phyloP scores from a whole-genome alignment of 352 stramenopile genomes.

The Phytopythium montanum region DNA sequence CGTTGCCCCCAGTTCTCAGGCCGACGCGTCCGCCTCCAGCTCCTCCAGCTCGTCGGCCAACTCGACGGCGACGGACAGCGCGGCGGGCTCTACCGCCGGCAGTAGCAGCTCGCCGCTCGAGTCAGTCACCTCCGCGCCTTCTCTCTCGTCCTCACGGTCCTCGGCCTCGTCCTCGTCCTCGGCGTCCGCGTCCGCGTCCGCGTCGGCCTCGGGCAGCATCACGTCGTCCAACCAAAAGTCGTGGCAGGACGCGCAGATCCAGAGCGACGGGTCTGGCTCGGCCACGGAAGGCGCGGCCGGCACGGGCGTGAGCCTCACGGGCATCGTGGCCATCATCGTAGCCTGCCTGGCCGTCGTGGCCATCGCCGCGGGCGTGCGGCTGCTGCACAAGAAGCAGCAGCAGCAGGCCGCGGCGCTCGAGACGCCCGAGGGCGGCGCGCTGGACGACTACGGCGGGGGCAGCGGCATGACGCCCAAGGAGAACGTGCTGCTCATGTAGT shows the following conservation, averaged over 20 bases:
- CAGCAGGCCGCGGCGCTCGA: conserved; percentile 48
- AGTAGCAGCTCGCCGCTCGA: not conserved
- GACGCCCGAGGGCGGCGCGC: conserved; percentile 30
- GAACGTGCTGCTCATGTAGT: conserved; percentile 78
- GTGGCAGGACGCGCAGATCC: conserved; percentile 28
- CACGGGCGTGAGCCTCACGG: conserved; percentile 23
- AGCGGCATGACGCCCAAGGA: conserved; percentile 79
- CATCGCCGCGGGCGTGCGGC: conserved; percentile 55
- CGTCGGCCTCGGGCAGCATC: not conserved
- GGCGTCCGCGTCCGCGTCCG: not conserved
- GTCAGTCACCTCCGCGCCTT: conserved; percentile 9
- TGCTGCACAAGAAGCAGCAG: conserved; percentile 50
- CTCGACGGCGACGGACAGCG: conserved; percentile 10
- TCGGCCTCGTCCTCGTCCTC: not conserved
- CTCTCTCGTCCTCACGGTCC: no score
- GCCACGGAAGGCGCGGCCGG: not conserved
- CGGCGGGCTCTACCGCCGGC: conserved; percentile 5
- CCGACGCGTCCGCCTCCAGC: conserved; percentile 8
- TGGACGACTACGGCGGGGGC: conserved; percentile 57
- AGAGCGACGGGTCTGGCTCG: conserved; percentile 17
- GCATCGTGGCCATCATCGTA: conserved; percentile 61
- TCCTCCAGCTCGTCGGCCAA: conserved; percentile 10
- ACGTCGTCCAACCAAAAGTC: conserved; percentile 25
- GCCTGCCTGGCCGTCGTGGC: conserved; percentile 70
- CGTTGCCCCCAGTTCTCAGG: conserved; percentile 1